A percentile compares a stretch with the other conserved stretches of the same genome.
phyloP scores from a whole-genome alignment of 805 yeast species.

The Myxozyma neotropica region DNA sequence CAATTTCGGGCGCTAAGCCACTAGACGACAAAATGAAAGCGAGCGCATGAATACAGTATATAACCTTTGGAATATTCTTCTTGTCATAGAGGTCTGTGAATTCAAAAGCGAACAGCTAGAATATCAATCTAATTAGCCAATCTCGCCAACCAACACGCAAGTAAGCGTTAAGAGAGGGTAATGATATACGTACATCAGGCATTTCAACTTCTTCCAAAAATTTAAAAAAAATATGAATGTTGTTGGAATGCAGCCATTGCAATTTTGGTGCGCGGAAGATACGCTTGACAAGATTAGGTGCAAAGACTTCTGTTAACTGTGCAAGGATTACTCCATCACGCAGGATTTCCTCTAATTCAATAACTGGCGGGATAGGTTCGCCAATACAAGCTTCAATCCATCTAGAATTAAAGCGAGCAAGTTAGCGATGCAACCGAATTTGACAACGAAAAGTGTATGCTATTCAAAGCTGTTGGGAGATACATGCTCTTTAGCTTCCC shows the following conservation, averaged over 20 bases:
- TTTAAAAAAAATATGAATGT: conserved; percentile 76
- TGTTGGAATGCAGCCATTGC: conserved; percentile 89
- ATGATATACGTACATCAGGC: conserved; percentile 62
- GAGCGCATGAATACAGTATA: conserved; percentile 88
- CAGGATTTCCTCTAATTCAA: conserved; percentile 64
- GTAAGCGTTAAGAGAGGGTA: not conserved
- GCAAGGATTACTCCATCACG: conserved; percentile 88
- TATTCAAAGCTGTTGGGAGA: not conserved
- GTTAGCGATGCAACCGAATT: too few species aligned
- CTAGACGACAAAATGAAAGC: conserved; percentile 67
- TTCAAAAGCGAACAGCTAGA: conserved; percentile 69
- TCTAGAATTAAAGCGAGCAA: conserved; percentile 22
- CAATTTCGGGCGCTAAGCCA: conserved; percentile 54
- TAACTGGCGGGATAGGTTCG: conserved; percentile 59
- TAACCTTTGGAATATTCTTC: conserved; percentile 89
- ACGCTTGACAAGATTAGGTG: conserved; percentile 62
- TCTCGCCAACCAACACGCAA: not conserved
- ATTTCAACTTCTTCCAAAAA: conserved; percentile 69
- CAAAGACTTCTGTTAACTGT: conserved; percentile 68
- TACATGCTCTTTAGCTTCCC: conserved; percentile 64
- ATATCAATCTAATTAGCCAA: not conserved
- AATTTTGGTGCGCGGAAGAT: conserved; percentile 57
- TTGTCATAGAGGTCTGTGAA: conserved; percentile 90
- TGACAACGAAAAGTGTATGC: not conserved
- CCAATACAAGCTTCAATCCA: conserved; percentile 72